Percentiles rank a stretch among this genome's conserved stretches.
Evolutionary conservation across 2,329 filamentous ascomycete species (phyloP).

Genomic region (Botrytis paeoniae): DNA sequence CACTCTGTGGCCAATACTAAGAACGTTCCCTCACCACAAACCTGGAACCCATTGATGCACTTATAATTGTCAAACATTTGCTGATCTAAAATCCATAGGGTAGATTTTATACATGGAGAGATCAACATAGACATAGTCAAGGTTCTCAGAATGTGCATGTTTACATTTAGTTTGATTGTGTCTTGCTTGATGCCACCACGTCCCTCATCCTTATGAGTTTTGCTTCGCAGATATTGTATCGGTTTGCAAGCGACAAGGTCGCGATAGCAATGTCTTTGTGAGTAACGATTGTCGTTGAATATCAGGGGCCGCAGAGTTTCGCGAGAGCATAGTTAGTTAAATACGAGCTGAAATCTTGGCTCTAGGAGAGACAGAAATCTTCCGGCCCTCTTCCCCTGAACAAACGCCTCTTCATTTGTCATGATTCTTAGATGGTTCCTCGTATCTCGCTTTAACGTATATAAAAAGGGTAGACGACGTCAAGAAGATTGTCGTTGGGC

Average conservation of each 20-base stretch:
- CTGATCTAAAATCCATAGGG: neutral
- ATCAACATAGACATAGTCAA: neutral
- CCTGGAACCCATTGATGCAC: neutral
- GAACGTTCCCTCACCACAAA: neutral
- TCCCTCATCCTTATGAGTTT: neutral
- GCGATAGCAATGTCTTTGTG: neutral
- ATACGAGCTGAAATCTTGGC: neutral
- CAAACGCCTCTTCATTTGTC: neutral
- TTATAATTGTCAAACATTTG: neutral
- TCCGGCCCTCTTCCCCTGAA: neutral
- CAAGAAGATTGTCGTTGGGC: neutral
- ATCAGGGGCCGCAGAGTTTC: neutral
- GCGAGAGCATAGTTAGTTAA: neutral
- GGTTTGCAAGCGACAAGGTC: neutral
- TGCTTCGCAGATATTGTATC: neutral
- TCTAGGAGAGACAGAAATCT: neutral
- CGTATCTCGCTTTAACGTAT: neutral
- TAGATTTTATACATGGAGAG: neutral
- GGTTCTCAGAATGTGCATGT: neutral
- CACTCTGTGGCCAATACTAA: neutral
- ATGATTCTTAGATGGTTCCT: neutral
- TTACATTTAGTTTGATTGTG: neutral
- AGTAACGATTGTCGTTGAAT: neutral
- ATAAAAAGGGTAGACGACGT: neutral
- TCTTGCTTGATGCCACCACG: neutral